Conservation (phyloP, 805 yeast genomes). For the Tetrapisispora namnaoensis region DNA sequence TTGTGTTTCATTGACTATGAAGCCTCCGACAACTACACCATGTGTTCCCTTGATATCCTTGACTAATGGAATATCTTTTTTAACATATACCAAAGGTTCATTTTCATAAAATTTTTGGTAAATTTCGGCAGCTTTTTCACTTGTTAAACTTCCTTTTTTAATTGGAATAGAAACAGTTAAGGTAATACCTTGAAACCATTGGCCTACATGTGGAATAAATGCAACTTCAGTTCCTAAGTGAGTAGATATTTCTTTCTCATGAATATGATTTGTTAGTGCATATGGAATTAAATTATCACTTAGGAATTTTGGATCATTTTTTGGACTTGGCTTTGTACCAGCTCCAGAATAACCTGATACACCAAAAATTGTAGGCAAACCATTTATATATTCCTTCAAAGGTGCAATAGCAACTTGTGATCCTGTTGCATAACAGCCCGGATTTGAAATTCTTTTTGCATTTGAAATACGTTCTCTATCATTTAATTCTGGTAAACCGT, state of each 20-base stretch:
- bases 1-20: conserved; percentile 80
- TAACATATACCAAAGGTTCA: conserved; percentile 74
- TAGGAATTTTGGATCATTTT: conserved; percentile 72
- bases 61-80: conserved; percentile 90
- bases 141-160: conserved; percentile 51
- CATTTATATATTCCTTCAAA: conserved; percentile 52
- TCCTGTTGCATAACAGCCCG: conserved; percentile 99
- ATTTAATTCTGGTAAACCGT: conserved; percentile 90
- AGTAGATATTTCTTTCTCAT: conserved; percentile 83
- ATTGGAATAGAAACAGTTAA: conserved; percentile 88
- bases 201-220: conserved; percentile 95
- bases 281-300: conserved; percentile 85
- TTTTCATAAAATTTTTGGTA: conserved; percentile 83
- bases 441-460: conserved; percentile 83
- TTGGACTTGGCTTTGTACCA: conserved; percentile 96
- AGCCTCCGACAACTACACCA: conserved; percentile 92
- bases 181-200: conserved; percentile 98
- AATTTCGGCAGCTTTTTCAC: conserved; percentile 63
- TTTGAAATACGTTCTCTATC: conserved; percentile 54
- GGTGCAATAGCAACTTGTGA: conserved; percentile 92
- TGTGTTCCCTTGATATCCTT: conserved; percentile 88
- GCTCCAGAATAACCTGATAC: conserved; percentile 99
- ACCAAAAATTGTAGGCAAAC: conserved; percentile 82
- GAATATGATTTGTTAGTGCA: conserved; percentile 92
- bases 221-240: conserved; percentile 74